These are phyloP conservation scores for Schizothecium vesticola DNA, from an alignment of 495 filamentous ascomycete genomes.

Conservation along the genomic window DNA sequence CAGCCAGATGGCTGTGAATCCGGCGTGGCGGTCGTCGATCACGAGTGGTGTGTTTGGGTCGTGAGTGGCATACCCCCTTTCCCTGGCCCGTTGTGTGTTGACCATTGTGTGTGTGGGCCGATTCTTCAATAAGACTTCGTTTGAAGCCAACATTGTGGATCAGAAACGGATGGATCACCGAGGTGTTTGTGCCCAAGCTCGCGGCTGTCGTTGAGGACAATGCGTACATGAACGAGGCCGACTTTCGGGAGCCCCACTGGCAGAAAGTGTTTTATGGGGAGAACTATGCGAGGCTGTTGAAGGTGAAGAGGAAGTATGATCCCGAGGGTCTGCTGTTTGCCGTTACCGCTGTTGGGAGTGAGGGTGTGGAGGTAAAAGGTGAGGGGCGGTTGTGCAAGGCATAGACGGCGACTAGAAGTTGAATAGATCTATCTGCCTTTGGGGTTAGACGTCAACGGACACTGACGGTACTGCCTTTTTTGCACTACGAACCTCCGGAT, in stretches of 20 bases:
- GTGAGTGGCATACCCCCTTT: not conserved
- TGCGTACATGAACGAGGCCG: conserved; percentile 48
- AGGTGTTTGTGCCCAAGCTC: not conserved
- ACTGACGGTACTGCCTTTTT: not conserved
- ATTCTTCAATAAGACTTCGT: not conserved
- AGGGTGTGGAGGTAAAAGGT: conserved; percentile 21
- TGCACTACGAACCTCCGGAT: not conserved
- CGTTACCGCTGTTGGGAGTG: conserved; percentile 43
- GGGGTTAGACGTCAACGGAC: too few relatives aligned
- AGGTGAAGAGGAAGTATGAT: conserved; percentile 50
- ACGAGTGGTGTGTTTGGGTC: not conserved
- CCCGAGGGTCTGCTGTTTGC: conserved; percentile 49
- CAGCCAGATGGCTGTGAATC: not conserved
- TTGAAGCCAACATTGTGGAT: not conserved
- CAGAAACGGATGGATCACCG: not conserved
- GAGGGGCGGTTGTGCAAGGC: conserved; percentile 29
- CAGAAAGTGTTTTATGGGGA: conserved; percentile 48
- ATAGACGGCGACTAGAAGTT: not conserved
- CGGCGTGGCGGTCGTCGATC: not conserved
- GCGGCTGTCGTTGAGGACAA: not conserved
- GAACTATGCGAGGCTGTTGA: conserved; percentile 37
- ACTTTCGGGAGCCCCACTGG: conserved; percentile 46
- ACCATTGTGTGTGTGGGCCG: not conserved
- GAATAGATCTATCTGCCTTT: not conserved
- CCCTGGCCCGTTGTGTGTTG: not conserved